Percentiles rank a stretch among this genome's conserved stretches.
These are phyloP conservation scores for Apiospora aurea DNA, from an alignment of 2,329 filamentous ascomycete species.

Conservation along the genomic window DNA sequence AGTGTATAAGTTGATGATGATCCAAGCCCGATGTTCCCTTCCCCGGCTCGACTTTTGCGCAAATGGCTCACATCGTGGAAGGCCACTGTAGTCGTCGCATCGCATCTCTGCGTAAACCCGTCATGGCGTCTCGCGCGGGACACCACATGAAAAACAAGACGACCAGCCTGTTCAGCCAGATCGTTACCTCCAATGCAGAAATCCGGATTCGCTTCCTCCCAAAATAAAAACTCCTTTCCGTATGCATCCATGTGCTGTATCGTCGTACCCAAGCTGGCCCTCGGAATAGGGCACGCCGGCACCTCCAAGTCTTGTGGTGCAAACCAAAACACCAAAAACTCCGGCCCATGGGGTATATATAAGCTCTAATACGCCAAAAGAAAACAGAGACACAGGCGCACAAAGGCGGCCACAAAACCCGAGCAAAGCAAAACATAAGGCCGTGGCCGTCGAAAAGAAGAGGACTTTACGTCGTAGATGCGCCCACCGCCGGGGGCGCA, in stretches of 20 bases:
- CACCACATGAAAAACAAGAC: not conserved
- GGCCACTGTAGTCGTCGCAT: not conserved
- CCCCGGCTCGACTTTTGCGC: not conserved
- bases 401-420: not conserved
- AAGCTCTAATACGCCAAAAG: conserved; percentile 16
- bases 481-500: not conserved
- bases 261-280: conserved; percentile 10
- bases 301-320: not conserved
- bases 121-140: not conserved
- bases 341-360: conserved; percentile 22
- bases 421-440: not conserved
- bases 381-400: conserved; percentile 3
- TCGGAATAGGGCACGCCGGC: conserved; percentile 12
- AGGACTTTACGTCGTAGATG: conserved; percentile 8
- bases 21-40: not conserved
- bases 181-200: conserved; percentile 8
- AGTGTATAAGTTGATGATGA: not conserved
- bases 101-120: not conserved
- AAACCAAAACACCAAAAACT: conserved; percentile 23
- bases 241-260: conserved; percentile 19
- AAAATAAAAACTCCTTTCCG: conserved; percentile 11
- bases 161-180: conserved; percentile 9
- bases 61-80: conserved; percentile 1
- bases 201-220: not conserved
- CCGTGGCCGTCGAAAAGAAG: not conserved